A percentile compares a stretch with the other conserved stretches of the same genome.
These are phyloP conservation scores for Coemansia sp. DNA, from an alignment of 192 early-diverging fungal species.

Conservation along the genomic window DNA sequence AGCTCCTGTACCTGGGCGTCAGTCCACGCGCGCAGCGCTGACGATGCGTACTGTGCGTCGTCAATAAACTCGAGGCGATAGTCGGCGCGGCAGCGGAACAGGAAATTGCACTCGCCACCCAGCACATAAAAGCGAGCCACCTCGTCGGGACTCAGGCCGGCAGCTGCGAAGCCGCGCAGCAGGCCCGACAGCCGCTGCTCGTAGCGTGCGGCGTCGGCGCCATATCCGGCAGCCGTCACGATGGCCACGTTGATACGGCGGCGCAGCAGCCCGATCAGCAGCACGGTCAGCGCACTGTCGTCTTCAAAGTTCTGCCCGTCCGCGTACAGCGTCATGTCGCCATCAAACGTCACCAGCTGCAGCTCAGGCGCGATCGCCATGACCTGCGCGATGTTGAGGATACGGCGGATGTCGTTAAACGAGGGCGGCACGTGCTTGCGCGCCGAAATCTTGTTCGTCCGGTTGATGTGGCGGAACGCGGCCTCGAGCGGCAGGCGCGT, in stretches of 20 bases:
- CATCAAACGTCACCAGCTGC: constrained; percentile 87
- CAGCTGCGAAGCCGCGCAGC: constrained; percentile 59
- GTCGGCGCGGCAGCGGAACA: constrained; percentile 68
- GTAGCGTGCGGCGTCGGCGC: constrained; percentile 66
- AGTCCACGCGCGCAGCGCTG: constrained; percentile 52
- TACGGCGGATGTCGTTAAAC: constrained; percentile 90
- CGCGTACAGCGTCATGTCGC: constrained; percentile 92
- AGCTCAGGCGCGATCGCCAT: constrained; percentile 70
- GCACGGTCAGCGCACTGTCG: constrained; percentile 61
- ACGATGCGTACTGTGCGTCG: constrained; percentile 32
- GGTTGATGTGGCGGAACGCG: constrained; percentile 71
- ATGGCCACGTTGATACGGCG: constrained; percentile 73
- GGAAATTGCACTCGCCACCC: constrained; percentile 89
- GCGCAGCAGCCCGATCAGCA: constrained; percentile 67
- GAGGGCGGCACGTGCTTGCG: constrained; percentile 83
- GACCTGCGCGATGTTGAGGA: constrained; percentile 88
- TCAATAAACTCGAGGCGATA: constrained; percentile 66
- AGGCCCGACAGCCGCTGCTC: constrained; percentile 76
- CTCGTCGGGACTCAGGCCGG: constrained; percentile 48
- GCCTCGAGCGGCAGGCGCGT: constrained; percentile 74
- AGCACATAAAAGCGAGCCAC: constrained; percentile 75
- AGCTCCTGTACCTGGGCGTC: constrained; percentile 56
- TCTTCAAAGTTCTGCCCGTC: constrained; percentile 82
- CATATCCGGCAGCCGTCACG: constrained; percentile 91
- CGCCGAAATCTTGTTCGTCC: constrained; percentile 64